These are phyloP conservation scores for Rhizopogon vesiculosus DNA, from an alignment of 768 basidiomycete genomes.

Conservation along the genomic window DNA sequence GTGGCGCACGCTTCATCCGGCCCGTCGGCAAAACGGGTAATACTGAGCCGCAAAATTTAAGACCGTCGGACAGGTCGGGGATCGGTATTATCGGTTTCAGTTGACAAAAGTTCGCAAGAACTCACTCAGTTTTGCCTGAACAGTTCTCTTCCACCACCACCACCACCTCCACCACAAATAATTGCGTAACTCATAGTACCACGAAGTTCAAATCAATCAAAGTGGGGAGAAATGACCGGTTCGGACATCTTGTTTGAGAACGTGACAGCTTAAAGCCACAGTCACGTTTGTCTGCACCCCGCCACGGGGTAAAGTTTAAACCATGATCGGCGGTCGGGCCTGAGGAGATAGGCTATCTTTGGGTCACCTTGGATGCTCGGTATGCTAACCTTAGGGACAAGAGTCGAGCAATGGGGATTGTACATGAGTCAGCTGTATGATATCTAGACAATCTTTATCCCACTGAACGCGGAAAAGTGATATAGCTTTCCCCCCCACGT, in stretches of 20 bases:
- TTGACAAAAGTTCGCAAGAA: background rate
- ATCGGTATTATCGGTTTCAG: too few relatives aligned
- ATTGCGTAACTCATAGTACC: background rate
- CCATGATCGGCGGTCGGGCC: background rate
- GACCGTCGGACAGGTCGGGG: background rate
- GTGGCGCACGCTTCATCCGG: background rate
- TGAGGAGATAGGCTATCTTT: slow-evolving; percentile 1
- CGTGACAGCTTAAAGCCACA: background rate
- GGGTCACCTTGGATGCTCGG: background rate
- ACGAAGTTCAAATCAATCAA: background rate
- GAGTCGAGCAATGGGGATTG: background rate
- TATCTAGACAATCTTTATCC: background rate
- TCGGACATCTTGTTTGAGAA: background rate
- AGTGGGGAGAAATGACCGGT: background rate
- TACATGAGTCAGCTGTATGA: background rate
- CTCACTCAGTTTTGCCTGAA: background rate
- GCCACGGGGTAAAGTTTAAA: background rate
- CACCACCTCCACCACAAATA: too few relatives aligned
- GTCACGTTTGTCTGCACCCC: background rate
- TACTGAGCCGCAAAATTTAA: background rate
- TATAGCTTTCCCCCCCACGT: background rate
- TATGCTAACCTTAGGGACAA: background rate
- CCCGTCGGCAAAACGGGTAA: background rate
- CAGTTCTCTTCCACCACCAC: background rate
- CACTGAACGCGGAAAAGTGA: background rate